These are phyloP conservation scores for Lodderomyces margitis DNA, from an alignment of 1,139 yeast species.

Conservation along the genomic window DNA sequence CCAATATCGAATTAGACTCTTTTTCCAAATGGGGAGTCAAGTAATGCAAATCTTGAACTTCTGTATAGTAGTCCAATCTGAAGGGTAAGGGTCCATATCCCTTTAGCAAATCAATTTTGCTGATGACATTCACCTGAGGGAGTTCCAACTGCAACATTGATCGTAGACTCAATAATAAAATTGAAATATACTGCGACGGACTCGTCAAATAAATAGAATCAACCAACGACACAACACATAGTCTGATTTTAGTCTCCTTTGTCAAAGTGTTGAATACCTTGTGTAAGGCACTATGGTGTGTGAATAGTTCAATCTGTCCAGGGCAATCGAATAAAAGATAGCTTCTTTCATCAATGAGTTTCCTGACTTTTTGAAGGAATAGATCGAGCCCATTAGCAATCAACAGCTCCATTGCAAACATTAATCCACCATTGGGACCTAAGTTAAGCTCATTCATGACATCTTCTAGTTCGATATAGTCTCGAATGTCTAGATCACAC, in stretches of 20 bases:
- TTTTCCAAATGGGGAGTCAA: constrained; percentile 67
- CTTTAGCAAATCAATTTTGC: constrained; percentile 80
- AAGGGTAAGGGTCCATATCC: constrained; percentile 64
- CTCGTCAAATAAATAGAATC: constrained; percentile 84
- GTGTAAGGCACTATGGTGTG: constrained; percentile 42
- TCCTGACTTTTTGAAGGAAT: constrained; percentile 50
- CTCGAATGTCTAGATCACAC: constrained; percentile 84
- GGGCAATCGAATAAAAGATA: constrained; percentile 88
- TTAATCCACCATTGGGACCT: constrained; percentile 96
- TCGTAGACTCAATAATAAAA: constrained; percentile 74
- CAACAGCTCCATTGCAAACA: constrained; percentile 80
- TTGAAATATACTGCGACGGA: constrained; percentile 89
- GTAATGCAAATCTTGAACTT: constrained; percentile 78
- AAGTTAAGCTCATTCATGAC: constrained; percentile 76
- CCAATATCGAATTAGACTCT: constrained; percentile 63
- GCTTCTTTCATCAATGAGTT: constrained; percentile 55
- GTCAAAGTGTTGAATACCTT: constrained; percentile 35
- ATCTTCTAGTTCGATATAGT: constrained; percentile 82
- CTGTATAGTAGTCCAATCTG: constrained; percentile 81
- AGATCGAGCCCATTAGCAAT: constrained; percentile 46
- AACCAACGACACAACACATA: constrained; percentile 83
- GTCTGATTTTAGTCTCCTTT: constrained; percentile 58
- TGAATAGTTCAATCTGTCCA: constrained; percentile 49
- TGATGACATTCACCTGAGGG: constrained; percentile 54
- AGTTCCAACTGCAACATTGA: constrained; percentile 49